Base-by-base conservation (phyloP, 1,284 basidiomycete species). In the Apiotrichum veenhuisii region DNA sequence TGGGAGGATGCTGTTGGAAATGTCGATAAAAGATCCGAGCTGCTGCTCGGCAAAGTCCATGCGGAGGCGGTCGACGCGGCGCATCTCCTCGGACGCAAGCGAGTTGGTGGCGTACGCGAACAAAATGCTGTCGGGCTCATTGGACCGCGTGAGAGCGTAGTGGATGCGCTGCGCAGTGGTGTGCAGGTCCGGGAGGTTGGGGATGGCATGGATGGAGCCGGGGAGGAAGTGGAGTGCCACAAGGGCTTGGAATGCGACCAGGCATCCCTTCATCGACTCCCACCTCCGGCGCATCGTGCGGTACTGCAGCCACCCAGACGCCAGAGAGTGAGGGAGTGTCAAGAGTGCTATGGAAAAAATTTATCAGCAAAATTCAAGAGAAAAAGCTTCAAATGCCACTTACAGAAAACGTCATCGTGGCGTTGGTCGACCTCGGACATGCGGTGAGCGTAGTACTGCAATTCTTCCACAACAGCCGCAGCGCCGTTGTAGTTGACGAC, bases 191-290 rank as follows among this genome's bases (percentile, higher is more conserved):
- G 73, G 73, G 1, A 74, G 59, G 17, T 59, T 59, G 5, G 59
- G 57, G 40, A 71, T 58, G 5, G 70, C 65, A 18, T 62, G 41
- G 1, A 57, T 54, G 14, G 59, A 61, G 2, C 69, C 71, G 1
- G 71, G 68, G 15, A 74, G 60, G 44, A 63, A 75, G 34, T 67
- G 65, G 2, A 69, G 64, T 1, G 72, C 68, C 33, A 73, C 66
- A 33, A 73, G 56, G 38, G 51, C 58, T 25, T 69, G 68, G 11
- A 73, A 57, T 11, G 66, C 71, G 3, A 48, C 50, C 8, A 67
- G 63, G 48, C 64, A 61, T 17, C 67, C 46, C 49, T 70, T 70
- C 58, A 58, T 64, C 17, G 60, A 52, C 43, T 73, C 72, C 59
- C 65, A 71, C 12, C 64, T 61, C 0, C 65, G 55, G 26, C 71